Conservation (phyloP, 306 rosid genomes). For the Bauhinia variegata region DNA sequence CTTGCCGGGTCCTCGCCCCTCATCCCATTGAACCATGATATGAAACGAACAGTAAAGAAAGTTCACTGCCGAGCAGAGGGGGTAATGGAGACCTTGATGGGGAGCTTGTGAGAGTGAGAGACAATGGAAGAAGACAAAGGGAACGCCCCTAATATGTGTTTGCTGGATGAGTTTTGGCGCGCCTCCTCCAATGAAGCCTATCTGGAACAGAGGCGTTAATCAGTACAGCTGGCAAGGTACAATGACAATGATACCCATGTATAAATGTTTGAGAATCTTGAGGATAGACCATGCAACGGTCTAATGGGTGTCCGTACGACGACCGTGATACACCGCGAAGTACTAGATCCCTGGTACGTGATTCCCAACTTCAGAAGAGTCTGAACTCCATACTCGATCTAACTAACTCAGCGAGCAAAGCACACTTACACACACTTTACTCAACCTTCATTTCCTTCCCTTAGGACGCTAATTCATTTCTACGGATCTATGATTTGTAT, state of each 20-base stretch:
- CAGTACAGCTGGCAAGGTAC: no score
- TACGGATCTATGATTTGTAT: conserved; percentile 50
- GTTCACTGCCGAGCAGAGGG: conserved; percentile 10
- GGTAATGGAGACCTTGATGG: conserved; percentile 37
- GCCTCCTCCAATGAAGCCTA: conserved; percentile 56
- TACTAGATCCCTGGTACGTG: conserved; percentile 53
- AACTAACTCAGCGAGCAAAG: conserved; percentile 13
- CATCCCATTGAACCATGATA: conserved; percentile 33
- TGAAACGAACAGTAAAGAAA: conserved; percentile 28
- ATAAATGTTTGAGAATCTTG: no score
- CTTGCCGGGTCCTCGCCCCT: conserved; percentile 27
- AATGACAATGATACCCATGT: no score
- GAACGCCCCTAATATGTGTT: conserved; percentile 59
- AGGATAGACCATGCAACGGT: no score
- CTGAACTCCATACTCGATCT: conserved; percentile 30
- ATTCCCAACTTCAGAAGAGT: conserved; percentile 7
- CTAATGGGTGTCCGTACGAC: conserved; percentile 26
- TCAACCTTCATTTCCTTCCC: conserved; percentile 29
- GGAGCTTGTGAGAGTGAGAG: conserved; percentile 42
- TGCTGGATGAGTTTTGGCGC: conserved; percentile 51
- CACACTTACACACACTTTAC: conserved; percentile 40
- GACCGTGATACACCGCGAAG: conserved; percentile 41
- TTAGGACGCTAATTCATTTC: background rate
- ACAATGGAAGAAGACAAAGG: conserved; percentile 50
- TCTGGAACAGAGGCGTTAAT: conserved; percentile 10